Evolutionary conservation across 768 basidiomycete species (phyloP), one percentile per base, ranked within the genome.

Genomic region (Mycena leptocephala): DNA sequence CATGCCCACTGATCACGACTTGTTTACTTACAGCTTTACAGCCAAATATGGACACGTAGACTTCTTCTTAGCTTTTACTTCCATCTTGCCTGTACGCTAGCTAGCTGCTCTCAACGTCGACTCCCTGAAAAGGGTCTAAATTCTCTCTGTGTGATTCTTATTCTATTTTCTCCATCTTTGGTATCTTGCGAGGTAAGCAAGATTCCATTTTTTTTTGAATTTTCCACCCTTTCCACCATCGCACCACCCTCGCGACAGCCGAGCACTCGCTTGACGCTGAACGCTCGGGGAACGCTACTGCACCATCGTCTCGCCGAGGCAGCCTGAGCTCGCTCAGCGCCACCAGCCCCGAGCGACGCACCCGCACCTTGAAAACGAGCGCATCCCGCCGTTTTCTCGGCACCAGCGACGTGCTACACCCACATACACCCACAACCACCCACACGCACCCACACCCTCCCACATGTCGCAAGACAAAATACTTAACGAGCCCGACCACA

Each of bases 311-410:
- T 26, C 22, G n/a, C 66, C 32, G 48, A 39, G 22, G 13, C 32
- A 55, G 66, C 66, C 66, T 55, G 66, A 55, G 66, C 32, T 39
- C 24, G 32, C 66, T 53, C 65, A 66, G 65, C 18, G 65, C 65
- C 28, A 35, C 65, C 65, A 66, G 30, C 33, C 37, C 43, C 62
- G 39, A 5, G 39, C 28, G 10, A 66, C 30, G 20, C 46, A 26
- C 65, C 9, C 46, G 46, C 46, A 63, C 39, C 62, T 26, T 28
- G 24, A 46, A 22, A 30, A 9, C 10, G 41, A 20, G 28, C n/a
- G 28, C n/a, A 5, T 18, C 18, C 28, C 20, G 22, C 33, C 14
- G 14, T 14, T 39, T 33, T 35, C 20, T 35, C 32, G 59, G 59
- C 20, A 35, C 59, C 35, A 37, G 59, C 33, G n/a, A n/a, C n/a